Evolutionary conservation across 2,329 filamentous ascomycete species (phyloP), one percentile per base, ranked within the genome.

Genomic region (Davidsoniella australis): DNA sequence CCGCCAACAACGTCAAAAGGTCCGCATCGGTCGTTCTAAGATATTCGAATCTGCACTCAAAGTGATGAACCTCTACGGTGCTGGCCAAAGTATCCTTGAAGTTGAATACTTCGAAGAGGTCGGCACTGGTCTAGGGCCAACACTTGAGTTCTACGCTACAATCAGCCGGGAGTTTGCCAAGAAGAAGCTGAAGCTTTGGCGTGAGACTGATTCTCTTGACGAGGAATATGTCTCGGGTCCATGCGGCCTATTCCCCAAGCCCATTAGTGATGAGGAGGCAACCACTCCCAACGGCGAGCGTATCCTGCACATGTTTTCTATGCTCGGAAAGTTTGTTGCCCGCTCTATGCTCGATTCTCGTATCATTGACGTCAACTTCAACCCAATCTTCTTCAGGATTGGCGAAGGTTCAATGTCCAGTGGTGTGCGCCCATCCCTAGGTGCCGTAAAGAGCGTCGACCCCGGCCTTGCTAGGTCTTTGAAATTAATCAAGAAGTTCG

Each of bases 41-140:
- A 95, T 98, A 42, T 71, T 98, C 6, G 91, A 98, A 62, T 96
- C 91, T 12, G 91, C 91, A 0, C 72, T 96, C 62, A 98, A 98
- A 64, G 91, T 98, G 26, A 96, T 98, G 89, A 89, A 98, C 58
- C 75, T 96, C 2, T 98, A 98, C 58, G 91, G 91, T 0, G 85
- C 85, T n/a, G 94, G 89, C 1, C 85, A 94, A 52, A 96, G 89
- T 61, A 85, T 96, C 24, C 68, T 98, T 0, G 91, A 98, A 60
- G 89, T 98, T 2, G 93, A 98, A 60, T 98, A 98, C 60, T 98
- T 98, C 57, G 91, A 96, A 59, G 91, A 98, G 65, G 91, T 98
- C 18, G 91, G 91, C 50, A 98, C 93, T 20, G 91, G 91, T 43
- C 72, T 98, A 42, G 91, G 91, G 0, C 91, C 91, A 3, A 98